A percentile compares a stretch with the other conserved stretches of the same genome.
Evolutionary conservation across 1,284 basidiomycete genomes (phyloP).

Genomic region (Boletus albobrunnescens): DNA sequence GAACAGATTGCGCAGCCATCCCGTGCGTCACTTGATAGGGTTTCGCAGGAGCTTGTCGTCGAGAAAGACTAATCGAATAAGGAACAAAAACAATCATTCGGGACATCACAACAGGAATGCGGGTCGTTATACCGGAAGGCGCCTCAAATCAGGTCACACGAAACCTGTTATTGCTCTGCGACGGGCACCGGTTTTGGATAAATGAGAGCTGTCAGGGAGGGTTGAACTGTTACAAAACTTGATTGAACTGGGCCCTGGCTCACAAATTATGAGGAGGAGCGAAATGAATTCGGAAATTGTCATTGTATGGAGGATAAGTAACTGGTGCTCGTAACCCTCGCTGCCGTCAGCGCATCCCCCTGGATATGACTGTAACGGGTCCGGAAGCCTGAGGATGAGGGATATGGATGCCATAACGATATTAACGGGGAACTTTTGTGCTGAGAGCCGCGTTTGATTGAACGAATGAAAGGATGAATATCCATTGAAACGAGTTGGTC

Average conservation of each 20-base stretch:
- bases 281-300: constrained; percentile 26
- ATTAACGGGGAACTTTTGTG: constrained; percentile 33
- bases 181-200: constrained; percentile 31
- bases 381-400: constrained; percentile 14
- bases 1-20: constrained; percentile 29
- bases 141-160: constrained; percentile 25
- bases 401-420: constrained; percentile 31
- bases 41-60: constrained; percentile 34
- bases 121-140: constrained; percentile 19
- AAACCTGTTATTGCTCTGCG: constrained; percentile 18
- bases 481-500: constrained; percentile 11
- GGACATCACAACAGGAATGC: constrained; percentile 11
- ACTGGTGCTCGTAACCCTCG: constrained; percentile 11
- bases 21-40: constrained; percentile 38
- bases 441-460: constrained; percentile 8
- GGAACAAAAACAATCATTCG: constrained; percentile 22
- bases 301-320: constrained; percentile 11
- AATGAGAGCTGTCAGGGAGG: constrained; percentile 30
- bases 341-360: constrained; percentile 30
- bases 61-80: constrained; percentile 37
- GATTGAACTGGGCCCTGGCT: constrained; percentile 26
- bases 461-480: constrained; percentile 11
- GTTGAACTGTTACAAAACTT: constrained; percentile 25
- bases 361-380: constrained; percentile 36
- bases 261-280: constrained; percentile 22